Evolutionary conservation across 2,329 filamentous ascomycete species (phyloP).

Genomic region (Dendrostoma leiphaemia): DNA sequence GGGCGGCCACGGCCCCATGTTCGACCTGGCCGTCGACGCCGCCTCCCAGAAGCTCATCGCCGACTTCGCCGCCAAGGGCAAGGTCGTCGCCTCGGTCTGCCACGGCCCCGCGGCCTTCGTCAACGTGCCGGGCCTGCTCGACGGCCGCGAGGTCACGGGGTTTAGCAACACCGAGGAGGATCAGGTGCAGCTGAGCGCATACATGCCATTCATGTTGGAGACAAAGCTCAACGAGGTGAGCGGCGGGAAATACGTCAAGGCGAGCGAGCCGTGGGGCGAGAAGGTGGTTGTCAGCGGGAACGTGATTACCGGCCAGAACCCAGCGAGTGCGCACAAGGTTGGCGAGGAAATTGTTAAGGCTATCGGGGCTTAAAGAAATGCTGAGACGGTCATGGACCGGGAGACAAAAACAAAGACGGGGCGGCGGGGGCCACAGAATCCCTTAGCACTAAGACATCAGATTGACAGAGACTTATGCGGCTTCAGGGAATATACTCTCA

Average conservation of each 20-base stretch:
- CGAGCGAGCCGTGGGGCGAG: constrained; percentile 46
- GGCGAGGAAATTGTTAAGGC: constrained; percentile 51
- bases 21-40: constrained; percentile 58
- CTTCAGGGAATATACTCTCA: too few species aligned
- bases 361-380: constrained; percentile 24
- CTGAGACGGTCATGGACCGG: background rate
- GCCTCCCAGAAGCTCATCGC: constrained; percentile 58
- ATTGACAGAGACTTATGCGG: too few species aligned
- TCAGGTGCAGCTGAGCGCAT: constrained; percentile 34
- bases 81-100: constrained; percentile 66
- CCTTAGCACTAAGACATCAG: too few species aligned
- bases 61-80: constrained; percentile 60
- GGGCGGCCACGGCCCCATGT: constrained; percentile 64
- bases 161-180: constrained; percentile 59
- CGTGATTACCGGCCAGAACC: constrained; percentile 59
- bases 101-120: constrained; percentile 65
- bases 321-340: constrained; percentile 48
- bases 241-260: constrained; percentile 56
- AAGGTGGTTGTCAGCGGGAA: constrained; percentile 50
- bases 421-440: too few species aligned
- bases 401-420: background rate
- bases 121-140: constrained; percentile 55
- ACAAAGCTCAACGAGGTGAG: constrained; percentile 48
- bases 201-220: constrained; percentile 61
- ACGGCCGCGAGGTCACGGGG: constrained; percentile 57